Evolutionary conservation across 441 rosid species (phyloP).

Genomic region (Raphanus hybrid): DNA sequence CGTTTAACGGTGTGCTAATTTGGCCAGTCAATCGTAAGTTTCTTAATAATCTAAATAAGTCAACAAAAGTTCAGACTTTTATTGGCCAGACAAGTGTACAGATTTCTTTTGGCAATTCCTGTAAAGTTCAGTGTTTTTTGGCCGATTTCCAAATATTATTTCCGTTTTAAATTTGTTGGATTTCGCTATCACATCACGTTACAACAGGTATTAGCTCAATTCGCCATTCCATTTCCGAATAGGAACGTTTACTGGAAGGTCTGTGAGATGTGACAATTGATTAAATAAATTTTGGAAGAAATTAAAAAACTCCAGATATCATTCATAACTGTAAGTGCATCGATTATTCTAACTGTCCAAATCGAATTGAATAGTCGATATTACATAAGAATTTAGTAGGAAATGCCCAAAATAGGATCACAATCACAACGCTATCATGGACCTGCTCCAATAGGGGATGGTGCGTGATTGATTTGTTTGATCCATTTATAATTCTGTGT

Average conservation of each 20-base stretch:
- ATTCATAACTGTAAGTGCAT: slow-evolving; percentile 4
- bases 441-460: slow-evolving; percentile 28
- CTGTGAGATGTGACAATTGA: slow-evolving; percentile 22
- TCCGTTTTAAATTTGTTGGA: background rate
- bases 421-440: slow-evolving; percentile 33
- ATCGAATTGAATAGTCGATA: slow-evolving; percentile 13
- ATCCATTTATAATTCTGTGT: slow-evolving; percentile 1
- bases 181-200: slow-evolving; percentile 34
- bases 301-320: background rate
- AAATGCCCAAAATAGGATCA: slow-evolving; percentile 27
- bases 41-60: no score
- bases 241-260: slow-evolving; percentile 24
- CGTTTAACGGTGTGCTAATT: no score
- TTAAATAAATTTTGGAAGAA: background rate
- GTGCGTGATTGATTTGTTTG: slow-evolving; percentile 22
- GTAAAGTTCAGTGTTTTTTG: no score
- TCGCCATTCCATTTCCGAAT: slow-evolving; percentile 4
- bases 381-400: slow-evolving; percentile 29
- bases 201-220: slow-evolving; percentile 14
- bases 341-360: slow-evolving; percentile 18
- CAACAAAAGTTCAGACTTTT: no score
- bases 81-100: no score
- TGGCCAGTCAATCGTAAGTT: no score
- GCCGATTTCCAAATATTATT: no score
- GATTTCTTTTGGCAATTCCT: no score